Percentiles rank a stretch among this genome's conserved stretches.
Evolutionary conservation across 495 filamentous ascomycete genomes (phyloP).

Genomic region (Penicillium robsamsonii): DNA sequence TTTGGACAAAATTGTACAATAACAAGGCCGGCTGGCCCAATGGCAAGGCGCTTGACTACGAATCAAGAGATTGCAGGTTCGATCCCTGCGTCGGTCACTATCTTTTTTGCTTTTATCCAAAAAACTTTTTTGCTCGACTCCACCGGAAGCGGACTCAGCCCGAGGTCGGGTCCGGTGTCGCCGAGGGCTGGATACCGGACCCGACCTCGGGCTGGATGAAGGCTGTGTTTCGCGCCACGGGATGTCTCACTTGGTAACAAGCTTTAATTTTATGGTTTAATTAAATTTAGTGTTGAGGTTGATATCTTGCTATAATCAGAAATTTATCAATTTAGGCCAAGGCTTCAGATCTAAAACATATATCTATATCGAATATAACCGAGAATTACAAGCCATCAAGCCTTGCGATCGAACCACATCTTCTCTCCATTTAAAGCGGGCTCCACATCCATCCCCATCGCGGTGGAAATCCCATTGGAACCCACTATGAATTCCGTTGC

Average conservation of each 20-base stretch:
- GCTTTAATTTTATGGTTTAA: too few relatives aligned
- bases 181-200: neutral
- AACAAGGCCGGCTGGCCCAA: conserved; percentile 53
- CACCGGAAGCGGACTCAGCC: neutral
- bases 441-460: conserved; percentile 6
- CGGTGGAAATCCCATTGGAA: neutral
- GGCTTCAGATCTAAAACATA: neutral
- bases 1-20: neutral
- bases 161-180: neutral
- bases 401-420: conserved; percentile 6
- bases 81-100: conserved; percentile 41
- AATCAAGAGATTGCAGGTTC: conserved; percentile 59
- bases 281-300: too few relatives aligned
- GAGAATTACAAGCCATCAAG: neutral
- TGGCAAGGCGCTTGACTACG: conserved; percentile 73
- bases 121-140: conserved; percentile 12
- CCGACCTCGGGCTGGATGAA: too few relatives aligned
- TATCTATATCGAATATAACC: neutral
- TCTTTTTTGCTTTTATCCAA: too few relatives aligned
- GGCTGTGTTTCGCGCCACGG: too few relatives aligned
- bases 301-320: too few relatives aligned
- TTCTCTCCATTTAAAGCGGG: conserved; percentile 7
- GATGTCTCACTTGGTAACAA: too few relatives aligned
- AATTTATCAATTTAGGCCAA: too few relatives aligned
- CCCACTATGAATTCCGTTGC: conserved; percentile 1